Base-by-base conservation (phyloP, 768 basidiomycete species). In the Podaxis sp. region DNA sequence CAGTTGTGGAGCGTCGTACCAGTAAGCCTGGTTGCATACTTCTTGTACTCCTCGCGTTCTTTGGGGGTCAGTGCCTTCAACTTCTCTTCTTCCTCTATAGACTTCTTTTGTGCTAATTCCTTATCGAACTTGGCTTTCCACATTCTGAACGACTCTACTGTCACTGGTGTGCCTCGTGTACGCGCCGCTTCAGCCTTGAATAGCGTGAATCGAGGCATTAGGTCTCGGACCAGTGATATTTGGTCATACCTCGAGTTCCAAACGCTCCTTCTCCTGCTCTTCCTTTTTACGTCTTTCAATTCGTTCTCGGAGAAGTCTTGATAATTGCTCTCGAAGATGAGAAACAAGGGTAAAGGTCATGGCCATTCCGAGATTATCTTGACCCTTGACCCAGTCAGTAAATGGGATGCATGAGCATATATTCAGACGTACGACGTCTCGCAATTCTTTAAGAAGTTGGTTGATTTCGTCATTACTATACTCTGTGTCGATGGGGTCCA, bases 271-370 rank as follows among this genome's bases (percentile, higher is more conserved):
- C 73, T 98, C 92, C 58, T 71, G 80, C 57, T 87, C 92, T 67
- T 84, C 86, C 64, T 79, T 77, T 57, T 79, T 77, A 63, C 75
- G 79, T 61, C 72, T 79, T 59, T 86, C 86, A 18, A 77, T 78
- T 64, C 92, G 83, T 47, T 73, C 68, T 40, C 81, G 81, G 37
- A 93, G 82, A 25, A 95, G 74, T 16, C 70, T 68, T 4, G 87
- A 82, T 14, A 98, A 76, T 53, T 84, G 79, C 72, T 98, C 95
- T 64, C 90, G 81, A 48, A 97, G 81, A 66, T 90, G 88, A 0
- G 91, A 89, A 10, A 94, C 88, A 16, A 99, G 79, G 0, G 96
- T 94, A 70, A 97, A 99, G 16, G 95, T 95, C 95, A 98, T 98
- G 2, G 97, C 95, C 89, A 95, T 95, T 46, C 93, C 93, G 21